phyloP scores from a whole-genome alignment of 176 grass and related monocot genomes.

The Chloris gayana region DNA sequence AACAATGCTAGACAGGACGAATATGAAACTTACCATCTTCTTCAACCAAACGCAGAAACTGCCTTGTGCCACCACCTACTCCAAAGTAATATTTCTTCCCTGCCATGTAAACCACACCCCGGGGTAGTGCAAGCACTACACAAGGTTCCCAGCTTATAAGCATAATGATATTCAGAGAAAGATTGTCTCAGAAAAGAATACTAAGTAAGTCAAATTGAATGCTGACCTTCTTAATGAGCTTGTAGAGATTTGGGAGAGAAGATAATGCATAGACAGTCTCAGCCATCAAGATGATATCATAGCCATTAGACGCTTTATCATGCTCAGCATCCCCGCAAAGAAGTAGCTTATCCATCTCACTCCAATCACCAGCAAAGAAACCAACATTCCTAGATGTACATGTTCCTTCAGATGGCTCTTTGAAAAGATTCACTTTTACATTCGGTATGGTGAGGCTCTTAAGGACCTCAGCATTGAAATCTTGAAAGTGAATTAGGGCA shows the following conservation, averaged over 20 bases:
- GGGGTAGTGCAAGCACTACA: conserved; percentile 57
- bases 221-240: conserved; percentile 75
- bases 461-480: conserved; percentile 97
- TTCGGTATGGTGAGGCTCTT: conserved; percentile 89
- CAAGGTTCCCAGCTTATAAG: conserved; percentile 34
- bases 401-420: conserved; percentile 44
- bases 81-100: conserved; percentile 98
- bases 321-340: conserved; percentile 40
- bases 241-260: conserved; percentile 74
- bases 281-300: conserved; percentile 96
- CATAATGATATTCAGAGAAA: conserved; percentile 3
- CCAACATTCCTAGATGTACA: conserved; percentile 44
- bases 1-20: conserved; percentile 13
- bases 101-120: conserved; percentile 82
- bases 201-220: conserved; percentile 7
- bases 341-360: conserved; percentile 79
- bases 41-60: conserved; percentile 83
- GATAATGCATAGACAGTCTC: conserved; percentile 84
- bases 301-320: conserved; percentile 46
- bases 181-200: neutral
- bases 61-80: conserved; percentile 93
- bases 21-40: conserved; percentile 77
- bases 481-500: conserved; percentile 82
- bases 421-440: conserved; percentile 70
- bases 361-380: conserved; percentile 96